Percentiles rank a stretch among this genome's conserved stretches.
These are phyloP conservation scores for Chytriomyces hyalinus DNA, from an alignment of 192 early-diverging fungal species.

Conservation along the genomic window DNA sequence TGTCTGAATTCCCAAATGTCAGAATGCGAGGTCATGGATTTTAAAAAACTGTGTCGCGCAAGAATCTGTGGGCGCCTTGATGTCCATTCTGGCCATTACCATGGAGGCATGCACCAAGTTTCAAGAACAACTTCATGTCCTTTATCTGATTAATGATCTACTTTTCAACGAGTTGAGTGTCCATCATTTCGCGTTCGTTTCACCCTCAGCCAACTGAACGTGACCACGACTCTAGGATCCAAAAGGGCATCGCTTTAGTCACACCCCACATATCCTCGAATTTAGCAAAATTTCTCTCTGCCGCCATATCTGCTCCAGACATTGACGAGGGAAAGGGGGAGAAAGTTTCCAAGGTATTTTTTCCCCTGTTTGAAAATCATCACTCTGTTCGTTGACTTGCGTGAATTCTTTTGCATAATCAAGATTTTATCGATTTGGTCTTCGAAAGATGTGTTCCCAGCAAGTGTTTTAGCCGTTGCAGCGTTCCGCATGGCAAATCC, in stretches of 20 bases:
- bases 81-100: not conserved
- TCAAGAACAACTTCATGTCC: slow-evolving; percentile 11
- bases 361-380: not conserved
- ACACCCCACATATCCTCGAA: not conserved
- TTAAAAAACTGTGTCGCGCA: not conserved
- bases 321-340: not conserved
- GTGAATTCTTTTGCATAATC: not conserved
- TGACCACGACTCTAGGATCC: not conserved
- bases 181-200: not conserved
- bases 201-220: not conserved
- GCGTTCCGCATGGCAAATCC: not conserved
- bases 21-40: not conserved
- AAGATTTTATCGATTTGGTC: slow-evolving; percentile 16
- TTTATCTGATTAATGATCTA: slow-evolving; percentile 10
- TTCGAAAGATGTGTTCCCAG: slow-evolving; percentile 5
- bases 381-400: not conserved
- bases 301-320: not conserved
- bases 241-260: not conserved
- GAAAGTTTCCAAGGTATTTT: slow-evolving; percentile 4
- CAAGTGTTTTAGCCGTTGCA: not conserved
- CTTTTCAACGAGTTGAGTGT: slow-evolving; percentile 8
- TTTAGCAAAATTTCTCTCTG: not conserved
- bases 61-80: not conserved
- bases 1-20: too few relatives aligned
- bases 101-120: not conserved